Evolutionary conservation across 148 eudicot species (phyloP).

Genomic region (Rhododendron williamsianum): DNA sequence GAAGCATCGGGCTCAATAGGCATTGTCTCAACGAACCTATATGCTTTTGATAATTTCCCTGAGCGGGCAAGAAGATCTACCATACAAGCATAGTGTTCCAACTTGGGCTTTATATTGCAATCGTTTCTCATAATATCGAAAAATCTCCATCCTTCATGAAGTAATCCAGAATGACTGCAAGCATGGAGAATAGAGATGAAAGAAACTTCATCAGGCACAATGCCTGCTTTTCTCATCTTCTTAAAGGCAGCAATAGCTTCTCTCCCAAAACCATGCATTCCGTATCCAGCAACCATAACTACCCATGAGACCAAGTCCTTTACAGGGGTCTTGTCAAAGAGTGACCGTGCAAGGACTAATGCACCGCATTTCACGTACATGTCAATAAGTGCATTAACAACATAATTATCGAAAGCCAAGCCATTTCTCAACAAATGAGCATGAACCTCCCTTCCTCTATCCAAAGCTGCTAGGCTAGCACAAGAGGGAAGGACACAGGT

Average conservation of each 20-base stretch:
- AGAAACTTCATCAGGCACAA: conserved; percentile 43
- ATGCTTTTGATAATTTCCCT: conserved; percentile 51
- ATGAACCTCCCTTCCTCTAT: conserved; percentile 57
- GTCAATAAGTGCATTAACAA: conserved; percentile 63
- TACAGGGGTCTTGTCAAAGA: conserved; percentile 34
- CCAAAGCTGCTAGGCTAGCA: conserved; percentile 47
- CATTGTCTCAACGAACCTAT: conserved; percentile 41
- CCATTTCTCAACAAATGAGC: conserved; percentile 38
- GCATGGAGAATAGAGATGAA: conserved; percentile 46
- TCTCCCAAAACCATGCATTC: conserved; percentile 51
- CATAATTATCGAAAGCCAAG: conserved; percentile 31
- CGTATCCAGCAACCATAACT: conserved; percentile 61
- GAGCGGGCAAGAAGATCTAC: conserved; percentile 58
- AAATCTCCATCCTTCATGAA: conserved; percentile 48
- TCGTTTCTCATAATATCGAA: conserved; percentile 39
- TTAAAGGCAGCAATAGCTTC: conserved; percentile 46
- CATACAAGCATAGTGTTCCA: conserved; percentile 69
- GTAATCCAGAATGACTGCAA: conserved; percentile 62
- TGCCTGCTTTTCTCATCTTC: conserved; percentile 41
- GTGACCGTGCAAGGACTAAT: conserved; percentile 32
- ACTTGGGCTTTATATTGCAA: conserved; percentile 39
- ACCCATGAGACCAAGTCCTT: conserved; percentile 66
- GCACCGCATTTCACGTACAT: conserved; percentile 67
- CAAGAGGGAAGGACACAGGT: conserved; percentile 58
- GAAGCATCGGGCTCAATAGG: conserved; percentile 46